Evolutionary conservation across 2,329 filamentous ascomycete species (phyloP), one percentile per base, ranked within the genome.

Genomic region (Plectosphaerella cucumerina): DNA sequence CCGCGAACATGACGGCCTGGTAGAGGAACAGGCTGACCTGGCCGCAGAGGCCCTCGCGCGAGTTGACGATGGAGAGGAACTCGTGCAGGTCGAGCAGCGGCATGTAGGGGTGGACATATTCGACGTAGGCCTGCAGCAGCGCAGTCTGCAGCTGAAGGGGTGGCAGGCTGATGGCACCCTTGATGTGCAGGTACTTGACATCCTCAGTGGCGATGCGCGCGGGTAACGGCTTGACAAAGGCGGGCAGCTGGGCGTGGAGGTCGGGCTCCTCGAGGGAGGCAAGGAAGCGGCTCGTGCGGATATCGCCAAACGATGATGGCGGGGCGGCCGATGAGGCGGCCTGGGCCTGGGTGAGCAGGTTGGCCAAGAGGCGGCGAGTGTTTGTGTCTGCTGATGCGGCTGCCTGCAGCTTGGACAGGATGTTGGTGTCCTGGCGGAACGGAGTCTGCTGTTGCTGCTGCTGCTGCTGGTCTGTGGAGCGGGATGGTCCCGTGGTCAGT

Each of bases 41-140:
- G 10, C 86, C 85, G 58, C 82, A 77, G 44, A 80, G 76, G 14
- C 88, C 89, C 65, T 94, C 87, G 11, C 78, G 75, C 51, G 77
- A 75, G 60, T 85, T 82, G 56, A 91, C 77, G 43, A 80, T 76
- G 47, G 72, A 64, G 52, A 87, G 62, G 58, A 86, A 78, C 65
- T 82, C 70, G 65, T 83, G 68, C 62, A 86, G 62, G 73, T 89
- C 90, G 56, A 97, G 72, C 31, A 96, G 75, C 21, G 93, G 93
- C 90, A 97, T 96, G 66, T 90, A 97, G 1, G 92, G 90, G 66
- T 97, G 88, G 8, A 97, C 90, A 65, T 87, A 96, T 71, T 96
- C 89, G 54, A 93, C 79, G 61, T 94, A 97, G 37, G 85, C 85
- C 59, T 86, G 85, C 15, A 97, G 74, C 42, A 97, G 77, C 53